Evolutionary conservation across 495 filamentous ascomycete genomes (phyloP).

Genomic region (Neurospora sp.): DNA sequence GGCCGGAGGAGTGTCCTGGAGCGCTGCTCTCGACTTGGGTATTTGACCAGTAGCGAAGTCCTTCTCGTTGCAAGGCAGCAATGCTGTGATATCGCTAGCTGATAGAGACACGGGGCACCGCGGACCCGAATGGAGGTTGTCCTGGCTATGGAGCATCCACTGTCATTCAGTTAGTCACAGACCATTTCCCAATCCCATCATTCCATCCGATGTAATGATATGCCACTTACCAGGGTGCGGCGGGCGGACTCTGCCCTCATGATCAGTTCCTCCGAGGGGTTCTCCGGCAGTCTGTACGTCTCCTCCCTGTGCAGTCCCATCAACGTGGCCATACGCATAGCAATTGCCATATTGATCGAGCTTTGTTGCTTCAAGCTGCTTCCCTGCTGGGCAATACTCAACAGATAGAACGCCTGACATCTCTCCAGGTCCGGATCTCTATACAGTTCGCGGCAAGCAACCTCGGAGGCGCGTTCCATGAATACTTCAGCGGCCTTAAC

Average conservation of each 20-base stretch:
- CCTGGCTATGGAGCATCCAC: conserved; percentile 45
- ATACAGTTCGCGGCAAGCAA: conserved; percentile 38
- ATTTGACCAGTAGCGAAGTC: conserved; percentile 35
- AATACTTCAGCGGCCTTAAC: conserved; percentile 38
- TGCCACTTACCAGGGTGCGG: conserved; percentile 33
- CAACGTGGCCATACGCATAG: conserved; percentile 41
- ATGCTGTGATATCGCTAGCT: conserved; percentile 37
- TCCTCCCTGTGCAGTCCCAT: conserved; percentile 43
- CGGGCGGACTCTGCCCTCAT: conserved; percentile 36
- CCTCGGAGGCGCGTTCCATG: conserved; percentile 34
- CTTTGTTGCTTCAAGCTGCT: conserved; percentile 37
- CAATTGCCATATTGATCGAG: conserved; percentile 43
- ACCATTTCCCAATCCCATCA: background rate
- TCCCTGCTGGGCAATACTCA: conserved; percentile 43
- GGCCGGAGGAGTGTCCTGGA: conserved; percentile 39
- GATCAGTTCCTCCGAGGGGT: conserved; percentile 28
- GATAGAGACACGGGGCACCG: conserved; percentile 35
- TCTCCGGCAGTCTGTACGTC: conserved; percentile 28
- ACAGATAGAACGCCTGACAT: conserved; percentile 41
- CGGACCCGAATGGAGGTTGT: conserved; percentile 40
- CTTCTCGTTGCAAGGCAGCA: conserved; percentile 37
- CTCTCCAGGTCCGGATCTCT: conserved; percentile 38
- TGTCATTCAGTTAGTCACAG: conserved; percentile 8
- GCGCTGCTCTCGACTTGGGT: conserved; percentile 37
- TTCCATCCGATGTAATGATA: background rate